These are phyloP conservation scores for Danielia reshetovae DNA, from an alignment of 805 yeast genomes.

Conservation along the genomic window DNA sequence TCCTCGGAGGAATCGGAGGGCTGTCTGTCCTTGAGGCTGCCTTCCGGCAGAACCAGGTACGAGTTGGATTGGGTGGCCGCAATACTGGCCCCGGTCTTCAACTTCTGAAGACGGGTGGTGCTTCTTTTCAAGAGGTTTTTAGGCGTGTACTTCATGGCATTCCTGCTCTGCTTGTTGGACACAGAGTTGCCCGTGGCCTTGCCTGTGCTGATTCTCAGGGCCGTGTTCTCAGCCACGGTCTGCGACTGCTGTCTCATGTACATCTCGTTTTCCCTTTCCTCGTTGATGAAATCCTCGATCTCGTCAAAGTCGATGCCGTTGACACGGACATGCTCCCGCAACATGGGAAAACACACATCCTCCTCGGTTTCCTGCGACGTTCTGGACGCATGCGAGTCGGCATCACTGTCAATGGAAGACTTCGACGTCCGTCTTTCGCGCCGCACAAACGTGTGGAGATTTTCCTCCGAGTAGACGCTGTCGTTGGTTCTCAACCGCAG, in stretches of 20 bases:
- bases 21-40: slow-evolving; percentile 2
- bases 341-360: slow-evolving; percentile 96
- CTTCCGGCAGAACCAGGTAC: too few species aligned
- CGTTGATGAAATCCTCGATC: slow-evolving; percentile 73
- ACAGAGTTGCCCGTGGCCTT: slow-evolving; percentile 29
- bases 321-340: slow-evolving; percentile 52
- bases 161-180: slow-evolving; percentile 37
- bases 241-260: slow-evolving; percentile 23
- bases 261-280: slow-evolving; percentile 47
- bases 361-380: slow-evolving; percentile 90
- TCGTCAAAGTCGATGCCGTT: slow-evolving; percentile 90
- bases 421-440: slow-evolving; percentile 34
- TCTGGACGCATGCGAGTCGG: slow-evolving; percentile 69
- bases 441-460: slow-evolving; percentile 11
- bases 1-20: slow-evolving; percentile 23
- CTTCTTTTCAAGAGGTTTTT: slow-evolving; percentile 25
- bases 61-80: background rate
- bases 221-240: slow-evolving; percentile 21
- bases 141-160: slow-evolving; percentile 66
- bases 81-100: background rate
- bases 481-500: slow-evolving; percentile 19
- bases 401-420: slow-evolving; percentile 54
- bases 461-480: slow-evolving; percentile 10
- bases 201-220: slow-evolving; percentile 10
- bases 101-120: slow-evolving; percentile 2